Evolutionary conservation across 352 stramenopile genomes (phyloP).

Genomic region (Phytopythium oedochilum): DNA sequence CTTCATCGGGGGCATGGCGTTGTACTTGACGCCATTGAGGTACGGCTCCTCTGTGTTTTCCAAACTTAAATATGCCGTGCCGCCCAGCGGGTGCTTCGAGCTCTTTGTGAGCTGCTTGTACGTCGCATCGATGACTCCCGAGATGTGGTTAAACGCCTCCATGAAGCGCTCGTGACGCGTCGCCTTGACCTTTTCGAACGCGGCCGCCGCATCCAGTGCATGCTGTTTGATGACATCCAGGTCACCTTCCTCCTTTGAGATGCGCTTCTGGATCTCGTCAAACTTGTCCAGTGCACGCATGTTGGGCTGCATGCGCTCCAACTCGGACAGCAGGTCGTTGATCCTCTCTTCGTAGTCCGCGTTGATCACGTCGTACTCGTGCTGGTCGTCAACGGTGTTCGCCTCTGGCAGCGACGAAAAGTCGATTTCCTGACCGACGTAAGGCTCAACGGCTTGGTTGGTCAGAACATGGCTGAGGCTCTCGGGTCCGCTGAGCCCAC

Average conservation of each 20-base stretch:
- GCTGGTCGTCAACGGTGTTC: conserved; percentile 66
- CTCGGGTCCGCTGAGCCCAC: conserved; percentile 14
- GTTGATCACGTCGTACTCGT: conserved; percentile 87
- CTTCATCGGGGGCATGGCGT: conserved; percentile 99
- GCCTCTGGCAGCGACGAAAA: conserved; percentile 84
- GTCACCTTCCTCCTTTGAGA: conserved; percentile 76
- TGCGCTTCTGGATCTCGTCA: conserved; percentile 77
- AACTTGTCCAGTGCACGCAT: conserved; percentile 93
- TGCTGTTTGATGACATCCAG: conserved; percentile 69
- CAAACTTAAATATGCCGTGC: conserved; percentile 80
- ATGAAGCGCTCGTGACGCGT: conserved; percentile 82
- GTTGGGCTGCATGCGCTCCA: conserved; percentile 97
- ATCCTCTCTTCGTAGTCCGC: conserved; percentile 64
- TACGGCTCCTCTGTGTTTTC: conserved; percentile 95
- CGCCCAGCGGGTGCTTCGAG: conserved; percentile 93
- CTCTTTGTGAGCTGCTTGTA: conserved; percentile 98
- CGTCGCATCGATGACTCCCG: conserved; percentile 91
- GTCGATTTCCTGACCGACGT: conserved; percentile 74
- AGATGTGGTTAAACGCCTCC: conserved; percentile 95
- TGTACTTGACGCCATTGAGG: conserved; percentile 99
- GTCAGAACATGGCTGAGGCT: conserved; percentile 44
- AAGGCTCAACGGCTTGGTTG: conserved; percentile 34
- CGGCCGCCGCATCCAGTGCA: conserved; percentile 46
- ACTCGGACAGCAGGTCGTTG: conserved; percentile 52
- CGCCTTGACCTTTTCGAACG: conserved; percentile 79